Percentiles rank a stretch among this genome's conserved stretches.
Conservation (phyloP, 1,139 yeast genomes). For the Yamadazyma friedrichii region DNA sequence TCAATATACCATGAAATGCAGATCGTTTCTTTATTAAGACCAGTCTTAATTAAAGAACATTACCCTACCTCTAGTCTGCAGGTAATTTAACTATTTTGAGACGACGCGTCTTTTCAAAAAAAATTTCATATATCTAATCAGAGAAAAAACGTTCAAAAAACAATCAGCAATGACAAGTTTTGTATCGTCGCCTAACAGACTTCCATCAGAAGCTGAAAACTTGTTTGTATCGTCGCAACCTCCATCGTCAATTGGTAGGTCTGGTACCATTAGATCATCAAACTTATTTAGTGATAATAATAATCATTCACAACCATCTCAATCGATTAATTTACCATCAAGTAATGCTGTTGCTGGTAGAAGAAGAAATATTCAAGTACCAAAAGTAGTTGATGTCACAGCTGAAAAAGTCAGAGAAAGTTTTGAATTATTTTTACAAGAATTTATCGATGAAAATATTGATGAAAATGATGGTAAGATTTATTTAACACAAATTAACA, state of each 20-base stretch:
- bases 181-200: constrained; percentile 46
- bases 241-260: constrained; percentile 43
- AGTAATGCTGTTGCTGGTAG: constrained; percentile 31
- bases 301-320: constrained; percentile 13
- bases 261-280: constrained; percentile 23
- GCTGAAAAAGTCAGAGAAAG: constrained; percentile 93
- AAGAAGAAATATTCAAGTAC: constrained; percentile 64
- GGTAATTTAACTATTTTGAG: constrained; percentile 8
- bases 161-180: constrained; percentile 38
- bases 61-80: constrained; percentile 1
- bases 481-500: constrained; percentile 78
- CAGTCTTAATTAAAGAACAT: background rate
- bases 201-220: constrained; percentile 48
- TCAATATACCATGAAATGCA: too few relatives aligned
- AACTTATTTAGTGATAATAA: constrained; percentile 19
- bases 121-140: background rate
- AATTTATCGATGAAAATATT: constrained; percentile 37
- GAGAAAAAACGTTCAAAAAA: background rate
- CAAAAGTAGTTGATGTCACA: constrained; percentile 85
- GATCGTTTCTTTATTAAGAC: background rate
- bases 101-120: constrained; percentile 4
- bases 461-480: constrained; percentile 52
- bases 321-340: constrained; percentile 15
- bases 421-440: constrained; percentile 81
- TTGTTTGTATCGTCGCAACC: constrained; percentile 45